Conservation (phyloP, 805 yeast species). For the Candida corydali region DNA sequence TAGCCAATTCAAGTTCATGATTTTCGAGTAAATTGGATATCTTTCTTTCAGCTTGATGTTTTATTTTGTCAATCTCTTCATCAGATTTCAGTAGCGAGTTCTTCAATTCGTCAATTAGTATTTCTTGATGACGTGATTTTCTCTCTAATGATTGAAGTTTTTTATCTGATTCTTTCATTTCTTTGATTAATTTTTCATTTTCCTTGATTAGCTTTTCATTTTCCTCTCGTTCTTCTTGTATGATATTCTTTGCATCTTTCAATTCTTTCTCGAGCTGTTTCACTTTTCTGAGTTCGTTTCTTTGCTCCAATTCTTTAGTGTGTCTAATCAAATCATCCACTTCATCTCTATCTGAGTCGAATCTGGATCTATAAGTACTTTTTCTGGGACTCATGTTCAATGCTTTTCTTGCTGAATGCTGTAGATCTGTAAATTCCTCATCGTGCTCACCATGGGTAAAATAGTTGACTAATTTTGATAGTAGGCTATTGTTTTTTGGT, state of each 20-base stretch:
- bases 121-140: neutral
- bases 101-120: neutral
- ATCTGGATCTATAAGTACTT: slow-evolving; percentile 13
- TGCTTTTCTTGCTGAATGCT: slow-evolving; percentile 14
- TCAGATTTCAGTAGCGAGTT: neutral
- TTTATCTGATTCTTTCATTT: neutral
- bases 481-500: slow-evolving; percentile 4
- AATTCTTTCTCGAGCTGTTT: neutral
- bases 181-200: neutral
- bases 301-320: neutral
- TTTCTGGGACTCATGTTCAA: slow-evolving; percentile 10
- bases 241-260: neutral
- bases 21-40: neutral
- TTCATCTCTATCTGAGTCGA: slow-evolving; percentile 3
- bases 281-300: neutral
- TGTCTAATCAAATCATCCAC: slow-evolving; percentile 5
- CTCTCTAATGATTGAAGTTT: neutral
- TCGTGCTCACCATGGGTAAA: slow-evolving; percentile 13
- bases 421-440: slow-evolving; percentile 14
- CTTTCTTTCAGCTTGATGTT: neutral
- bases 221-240: slow-evolving; percentile 4
- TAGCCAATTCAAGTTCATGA: slow-evolving; percentile 8
- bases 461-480: slow-evolving; percentile 8
- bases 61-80: neutral
- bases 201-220: slow-evolving; percentile 2